Evolutionary conservation across 176 grass and related monocot genomes (phyloP).

Genomic region (Saccharum officinarum): DNA sequence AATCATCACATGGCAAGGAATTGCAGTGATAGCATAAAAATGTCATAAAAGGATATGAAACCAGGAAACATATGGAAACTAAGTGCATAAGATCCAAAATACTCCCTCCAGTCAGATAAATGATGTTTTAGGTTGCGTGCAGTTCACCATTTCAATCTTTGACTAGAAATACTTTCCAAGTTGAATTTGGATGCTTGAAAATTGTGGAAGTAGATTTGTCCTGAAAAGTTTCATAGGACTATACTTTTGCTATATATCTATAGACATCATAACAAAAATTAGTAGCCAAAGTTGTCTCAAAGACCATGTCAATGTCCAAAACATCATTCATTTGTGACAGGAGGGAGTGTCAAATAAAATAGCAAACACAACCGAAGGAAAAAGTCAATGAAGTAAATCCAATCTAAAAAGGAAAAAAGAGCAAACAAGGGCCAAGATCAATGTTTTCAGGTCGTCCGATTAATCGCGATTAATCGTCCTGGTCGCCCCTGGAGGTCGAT

Average conservation of each 20-base stretch:
- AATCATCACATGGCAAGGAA: background rate
- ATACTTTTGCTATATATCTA: background rate
- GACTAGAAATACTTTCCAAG: background rate
- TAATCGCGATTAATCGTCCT: no score
- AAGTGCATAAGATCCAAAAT: background rate
- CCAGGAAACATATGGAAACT: background rate
- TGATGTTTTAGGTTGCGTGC: background rate
- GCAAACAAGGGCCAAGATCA: conserved; percentile 11
- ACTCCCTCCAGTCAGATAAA: background rate
- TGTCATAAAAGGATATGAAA: background rate
- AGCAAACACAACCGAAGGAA: background rate
- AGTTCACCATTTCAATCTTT: background rate
- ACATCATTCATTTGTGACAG: background rate
- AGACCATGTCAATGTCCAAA: background rate
- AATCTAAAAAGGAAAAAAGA: background rate
- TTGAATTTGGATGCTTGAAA: background rate
- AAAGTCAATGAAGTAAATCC: background rate
- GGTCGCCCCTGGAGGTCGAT: no score
- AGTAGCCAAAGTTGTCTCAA: background rate
- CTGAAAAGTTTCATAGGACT: background rate
- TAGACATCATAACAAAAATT: background rate
- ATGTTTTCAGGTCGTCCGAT: no score
- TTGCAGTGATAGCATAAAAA: background rate
- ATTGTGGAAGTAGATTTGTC: background rate
- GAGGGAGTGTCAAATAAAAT: background rate